Percentiles rank a stretch among this genome's conserved stretches.
These are phyloP conservation scores for Penicillium griseofulvum DNA, from an alignment of 2,329 filamentous ascomycete genomes.

Conservation along the genomic window DNA sequence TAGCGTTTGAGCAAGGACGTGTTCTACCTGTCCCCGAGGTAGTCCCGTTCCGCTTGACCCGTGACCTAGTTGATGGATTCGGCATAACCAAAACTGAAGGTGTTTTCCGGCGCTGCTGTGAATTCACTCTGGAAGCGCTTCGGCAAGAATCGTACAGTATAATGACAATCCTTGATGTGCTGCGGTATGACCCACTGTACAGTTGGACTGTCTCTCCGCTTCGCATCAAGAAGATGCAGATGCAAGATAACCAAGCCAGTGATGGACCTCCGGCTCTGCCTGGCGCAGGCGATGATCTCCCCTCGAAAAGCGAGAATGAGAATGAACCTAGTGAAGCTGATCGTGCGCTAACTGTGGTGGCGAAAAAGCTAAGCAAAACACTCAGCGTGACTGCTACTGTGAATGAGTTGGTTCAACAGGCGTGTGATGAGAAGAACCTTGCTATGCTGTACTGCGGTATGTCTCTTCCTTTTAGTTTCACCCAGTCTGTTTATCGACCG, in stretches of 20 bases:
- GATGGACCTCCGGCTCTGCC: constrained; percentile 39
- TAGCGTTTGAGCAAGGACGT: constrained; percentile 94
- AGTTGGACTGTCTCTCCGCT: constrained; percentile 84
- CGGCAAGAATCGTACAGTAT: constrained; percentile 95
- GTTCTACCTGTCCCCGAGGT: constrained; percentile 94
- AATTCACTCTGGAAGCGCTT: constrained; percentile 92
- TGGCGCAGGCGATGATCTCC: constrained; percentile 32
- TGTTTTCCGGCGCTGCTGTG: constrained; percentile 95
- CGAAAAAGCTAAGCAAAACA: constrained; percentile 93
- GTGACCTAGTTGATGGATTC: constrained; percentile 96
- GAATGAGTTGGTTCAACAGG: constrained; percentile 94
- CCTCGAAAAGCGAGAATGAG: constrained; percentile 39
- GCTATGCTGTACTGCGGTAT: constrained; percentile 78
- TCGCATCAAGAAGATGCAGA: constrained; percentile 65
- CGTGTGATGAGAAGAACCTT: constrained; percentile 87
- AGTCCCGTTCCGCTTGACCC: constrained; percentile 89
- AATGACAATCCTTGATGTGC: constrained; percentile 96
- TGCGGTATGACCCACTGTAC: constrained; percentile 97
- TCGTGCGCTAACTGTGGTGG: constrained; percentile 84
- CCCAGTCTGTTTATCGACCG: background rate
- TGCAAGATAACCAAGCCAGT: constrained; percentile 57
- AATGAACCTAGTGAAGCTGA: constrained; percentile 78
- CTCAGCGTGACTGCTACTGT: constrained; percentile 93
- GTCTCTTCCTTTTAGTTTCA: background rate
- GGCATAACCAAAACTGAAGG: constrained; percentile 93